Evolutionary conservation across 345 rosid genomes (phyloP).

Genomic region (Euphorbia peplus): DNA sequence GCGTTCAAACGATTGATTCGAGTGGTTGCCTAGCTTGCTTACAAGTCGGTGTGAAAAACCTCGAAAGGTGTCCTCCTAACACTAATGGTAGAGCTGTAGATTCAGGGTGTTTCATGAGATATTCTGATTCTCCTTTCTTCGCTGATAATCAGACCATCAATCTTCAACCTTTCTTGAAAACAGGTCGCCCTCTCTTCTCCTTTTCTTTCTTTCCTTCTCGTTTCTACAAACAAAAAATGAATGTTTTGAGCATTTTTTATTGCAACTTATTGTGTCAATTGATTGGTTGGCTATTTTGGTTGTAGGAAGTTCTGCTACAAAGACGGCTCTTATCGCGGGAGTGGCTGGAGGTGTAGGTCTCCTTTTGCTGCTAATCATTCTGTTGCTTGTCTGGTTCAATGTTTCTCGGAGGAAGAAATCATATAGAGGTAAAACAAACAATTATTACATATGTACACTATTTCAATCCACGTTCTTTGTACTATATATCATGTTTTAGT

Average conservation of each 20-base stretch:
- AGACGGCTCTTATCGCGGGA: conserved; percentile 35
- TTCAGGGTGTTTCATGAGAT: no score
- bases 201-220: no score
- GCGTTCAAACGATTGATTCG: conserved; percentile 32
- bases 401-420: conserved; percentile 21
- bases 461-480: background rate
- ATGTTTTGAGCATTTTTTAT: no score
- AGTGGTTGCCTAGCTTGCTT: conserved; percentile 35
- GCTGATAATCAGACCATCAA: no score
- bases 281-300: background rate
- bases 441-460: background rate
- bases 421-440: conserved; percentile 25
- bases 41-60: conserved; percentile 22
- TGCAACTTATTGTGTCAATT: no score
- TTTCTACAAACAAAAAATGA: no score
- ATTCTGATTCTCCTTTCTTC: no score
- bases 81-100: conserved; percentile 26
- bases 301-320: conserved; percentile 30
- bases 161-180: conserved; percentile 21
- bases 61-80: conserved; percentile 30
- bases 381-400: conserved; percentile 33
- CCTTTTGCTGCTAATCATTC: conserved; percentile 17
- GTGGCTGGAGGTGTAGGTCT: conserved; percentile 36
- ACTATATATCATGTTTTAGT: no score
- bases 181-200: conserved; percentile 19